phyloP scores from a whole-genome alignment of 345 rosid species.

The Salix purpurea region DNA sequence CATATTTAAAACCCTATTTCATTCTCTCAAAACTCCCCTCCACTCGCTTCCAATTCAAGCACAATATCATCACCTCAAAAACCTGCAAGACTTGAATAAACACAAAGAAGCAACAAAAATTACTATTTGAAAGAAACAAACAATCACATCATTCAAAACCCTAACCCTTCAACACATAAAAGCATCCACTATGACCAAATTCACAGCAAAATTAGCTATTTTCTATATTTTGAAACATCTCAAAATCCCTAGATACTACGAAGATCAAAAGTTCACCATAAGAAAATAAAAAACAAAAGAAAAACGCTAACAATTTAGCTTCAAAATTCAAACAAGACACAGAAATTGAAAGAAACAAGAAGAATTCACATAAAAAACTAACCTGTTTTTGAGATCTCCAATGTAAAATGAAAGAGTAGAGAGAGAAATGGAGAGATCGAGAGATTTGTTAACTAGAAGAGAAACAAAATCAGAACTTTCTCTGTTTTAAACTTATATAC shows the following conservation, averaged over 20 bases:
- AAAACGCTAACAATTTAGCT: not conserved
- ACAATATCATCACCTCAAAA: not conserved
- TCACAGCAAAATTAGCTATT: not conserved
- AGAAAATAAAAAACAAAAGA: not conserved
- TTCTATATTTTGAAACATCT: not conserved
- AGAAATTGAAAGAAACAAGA: not conserved
- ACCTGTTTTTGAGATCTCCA: conserved; percentile 10
- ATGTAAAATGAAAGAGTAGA: conserved; percentile 3
- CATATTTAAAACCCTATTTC: not conserved
- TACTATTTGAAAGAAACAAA: not conserved
- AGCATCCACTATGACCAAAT: not conserved
- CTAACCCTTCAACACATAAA: not conserved
- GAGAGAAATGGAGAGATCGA: conserved; percentile 24
- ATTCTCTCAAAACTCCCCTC: not conserved
- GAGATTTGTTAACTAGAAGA: conserved; percentile 30
- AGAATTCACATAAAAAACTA: conserved; percentile 3
- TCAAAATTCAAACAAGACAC: not conserved
- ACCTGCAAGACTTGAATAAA: not conserved
- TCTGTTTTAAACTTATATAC: not conserved
- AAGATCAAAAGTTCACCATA: not conserved
- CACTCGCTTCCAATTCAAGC: not conserved
- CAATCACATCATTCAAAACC: not conserved
- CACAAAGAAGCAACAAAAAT: not conserved
- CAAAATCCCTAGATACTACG: not conserved
- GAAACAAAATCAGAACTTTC: conserved; percentile 53